phyloP scores from a whole-genome alignment of 2,329 filamentous ascomycete genomes.

The Trichoderma citrinoviride region DNA sequence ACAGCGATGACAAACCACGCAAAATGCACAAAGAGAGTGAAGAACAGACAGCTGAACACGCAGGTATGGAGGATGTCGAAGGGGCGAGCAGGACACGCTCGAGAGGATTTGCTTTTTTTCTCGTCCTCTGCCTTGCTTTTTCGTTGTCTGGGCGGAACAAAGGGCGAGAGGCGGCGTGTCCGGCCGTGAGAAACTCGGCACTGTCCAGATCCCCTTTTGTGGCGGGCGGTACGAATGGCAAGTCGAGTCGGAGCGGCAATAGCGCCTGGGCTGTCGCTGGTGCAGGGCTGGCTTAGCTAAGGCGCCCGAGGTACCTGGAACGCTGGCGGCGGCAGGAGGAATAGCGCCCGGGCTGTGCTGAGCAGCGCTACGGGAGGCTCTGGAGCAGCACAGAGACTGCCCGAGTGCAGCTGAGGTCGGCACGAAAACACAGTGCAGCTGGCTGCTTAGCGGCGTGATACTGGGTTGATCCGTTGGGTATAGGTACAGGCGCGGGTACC shows the following conservation, averaged over 20 bases:
- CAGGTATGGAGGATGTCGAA: not conserved
- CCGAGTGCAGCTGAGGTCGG: too few relatives aligned
- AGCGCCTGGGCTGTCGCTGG: constrained; percentile 11
- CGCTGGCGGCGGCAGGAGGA: not conserved
- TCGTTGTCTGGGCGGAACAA: constrained; percentile 8
- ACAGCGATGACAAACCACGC: not conserved
- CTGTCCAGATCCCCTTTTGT: constrained; percentile 20
- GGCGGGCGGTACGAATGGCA: constrained; percentile 2
- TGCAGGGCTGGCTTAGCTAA: constrained; percentile 17
- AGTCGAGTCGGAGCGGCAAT: constrained; percentile 16
- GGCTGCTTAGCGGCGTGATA: not conserved
- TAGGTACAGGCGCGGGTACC: not conserved
- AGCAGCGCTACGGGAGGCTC: too few relatives aligned
- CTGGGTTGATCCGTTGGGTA: not conserved
- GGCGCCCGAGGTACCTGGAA: constrained; percentile 7
- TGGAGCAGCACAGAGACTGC: too few relatives aligned
- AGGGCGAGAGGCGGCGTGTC: constrained; percentile 22
- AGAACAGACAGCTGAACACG: not conserved
- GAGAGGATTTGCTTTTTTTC: not conserved
- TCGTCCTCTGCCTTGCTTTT: not conserved
- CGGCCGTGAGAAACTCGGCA: constrained; percentile 21
- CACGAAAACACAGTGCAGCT: not conserved
- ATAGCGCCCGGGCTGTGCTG: too few relatives aligned
- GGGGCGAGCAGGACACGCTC: not conserved
- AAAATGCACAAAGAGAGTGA: not conserved